Percentiles rank a stretch among this genome's conserved stretches.
Conservation (phyloP, 345 rosid genomes). For the Trapa bicornis region DNA sequence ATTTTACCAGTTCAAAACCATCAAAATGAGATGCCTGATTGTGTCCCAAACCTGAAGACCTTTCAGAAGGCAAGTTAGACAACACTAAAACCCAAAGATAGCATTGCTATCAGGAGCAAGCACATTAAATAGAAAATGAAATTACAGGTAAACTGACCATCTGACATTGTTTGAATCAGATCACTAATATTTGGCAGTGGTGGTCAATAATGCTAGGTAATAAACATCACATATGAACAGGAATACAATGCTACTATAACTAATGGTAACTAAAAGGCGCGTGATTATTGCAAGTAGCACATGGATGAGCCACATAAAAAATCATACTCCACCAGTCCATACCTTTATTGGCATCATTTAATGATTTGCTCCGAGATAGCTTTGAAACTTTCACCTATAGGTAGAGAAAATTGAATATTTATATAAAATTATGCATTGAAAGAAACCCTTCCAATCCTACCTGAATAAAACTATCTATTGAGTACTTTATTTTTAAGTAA, state of each 20-base stretch:
- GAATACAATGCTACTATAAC: constrained; percentile 17
- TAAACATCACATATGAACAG: constrained; percentile 34
- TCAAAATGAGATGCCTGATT: constrained; percentile 20
- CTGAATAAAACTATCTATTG: background rate
- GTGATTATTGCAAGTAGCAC: constrained; percentile 16
- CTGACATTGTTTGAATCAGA: constrained; percentile 21
- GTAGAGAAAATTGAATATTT: background rate
- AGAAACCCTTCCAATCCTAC: background rate
- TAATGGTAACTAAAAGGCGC: constrained; percentile 21
- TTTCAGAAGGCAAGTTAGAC: constrained; percentile 30
- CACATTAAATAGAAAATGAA: background rate
- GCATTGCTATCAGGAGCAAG: background rate
- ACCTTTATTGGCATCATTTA: constrained; percentile 41
- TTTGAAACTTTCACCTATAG: constrained; percentile 30
- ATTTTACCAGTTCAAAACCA: constrained; percentile 39
- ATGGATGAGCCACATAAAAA: constrained; percentile 21
- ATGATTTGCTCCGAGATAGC: constrained; percentile 17
- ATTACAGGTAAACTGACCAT: constrained; percentile 17
- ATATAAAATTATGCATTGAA: background rate
- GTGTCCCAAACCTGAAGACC: constrained; percentile 16
- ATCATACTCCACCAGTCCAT: constrained; percentile 22
- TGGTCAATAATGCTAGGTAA: constrained; percentile 19
- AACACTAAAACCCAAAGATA: constrained; percentile 1
- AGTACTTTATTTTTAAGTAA: background rate
- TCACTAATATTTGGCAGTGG: constrained; percentile 23